Conservation (phyloP, 2,329 filamentous ascomycete genomes). For the Leptographium procerum region DNA sequence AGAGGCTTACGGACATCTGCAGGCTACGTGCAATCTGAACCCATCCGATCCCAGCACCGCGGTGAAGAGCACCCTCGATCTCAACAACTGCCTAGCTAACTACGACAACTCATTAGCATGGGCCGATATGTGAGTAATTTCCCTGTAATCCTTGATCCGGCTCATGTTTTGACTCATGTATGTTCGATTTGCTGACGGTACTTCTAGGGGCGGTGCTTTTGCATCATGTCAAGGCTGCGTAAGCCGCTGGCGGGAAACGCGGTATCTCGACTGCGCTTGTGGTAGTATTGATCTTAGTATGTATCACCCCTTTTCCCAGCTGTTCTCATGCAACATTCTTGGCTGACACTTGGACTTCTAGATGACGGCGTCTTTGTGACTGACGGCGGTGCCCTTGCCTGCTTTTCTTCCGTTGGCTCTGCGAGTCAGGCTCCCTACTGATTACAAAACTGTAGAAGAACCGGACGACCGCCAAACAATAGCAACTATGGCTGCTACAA, state of each 20-base stretch:
- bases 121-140: background rate
- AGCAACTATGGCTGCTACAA: background rate
- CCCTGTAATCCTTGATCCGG: too few species aligned
- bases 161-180: background rate
- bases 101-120: constrained; percentile 8
- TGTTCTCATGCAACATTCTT: background rate
- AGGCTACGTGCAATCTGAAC: constrained; percentile 1
- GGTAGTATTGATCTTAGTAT: constrained; percentile 8
- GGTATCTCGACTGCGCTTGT: constrained; percentile 9
- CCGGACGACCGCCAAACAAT: background rate
- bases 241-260: background rate
- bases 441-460: background rate
- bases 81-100: constrained; percentile 10
- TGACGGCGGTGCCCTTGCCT: constrained; percentile 1
- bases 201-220: constrained; percentile 4
- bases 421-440: background rate
- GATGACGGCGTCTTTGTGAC: constrained; percentile 5
- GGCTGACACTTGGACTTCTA: background rate
- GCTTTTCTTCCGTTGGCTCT: constrained; percentile 3
- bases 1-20: constrained; percentile 1
- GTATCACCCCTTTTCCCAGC: background rate
- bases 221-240: constrained; percentile 6
- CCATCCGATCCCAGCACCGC: background rate
- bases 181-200: background rate
- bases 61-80: constrained; percentile 2